A percentile compares a stretch with the other conserved stretches of the same genome.
These are phyloP conservation scores for Kodamaea sp. DNA, from an alignment of 1,139 yeast species.

Conservation along the genomic window DNA sequence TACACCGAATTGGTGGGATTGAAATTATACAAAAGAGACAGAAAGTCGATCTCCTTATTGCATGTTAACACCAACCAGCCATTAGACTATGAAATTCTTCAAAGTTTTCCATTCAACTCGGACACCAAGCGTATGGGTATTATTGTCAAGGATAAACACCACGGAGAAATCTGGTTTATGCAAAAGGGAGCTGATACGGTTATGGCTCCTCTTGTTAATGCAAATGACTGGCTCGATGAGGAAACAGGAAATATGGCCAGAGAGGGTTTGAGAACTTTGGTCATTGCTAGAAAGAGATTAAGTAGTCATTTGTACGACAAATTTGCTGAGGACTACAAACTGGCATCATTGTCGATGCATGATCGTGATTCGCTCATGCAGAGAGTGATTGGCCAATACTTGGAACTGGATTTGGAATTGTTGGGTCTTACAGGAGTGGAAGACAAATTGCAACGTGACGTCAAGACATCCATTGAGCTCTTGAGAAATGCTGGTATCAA, in stretches of 20 bases:
- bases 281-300: constrained; percentile 79
- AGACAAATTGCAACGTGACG: constrained; percentile 88
- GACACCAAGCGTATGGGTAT: constrained; percentile 98
- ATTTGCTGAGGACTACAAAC: constrained; percentile 63
- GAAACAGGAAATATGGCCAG: constrained; percentile 98
- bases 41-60: constrained; percentile 66
- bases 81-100: constrained; percentile 65
- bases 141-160: constrained; percentile 61
- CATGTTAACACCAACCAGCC: constrained; percentile 61
- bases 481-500: constrained; percentile 94
- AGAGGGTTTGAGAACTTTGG: constrained; percentile 94
- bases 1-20: constrained; percentile 88
- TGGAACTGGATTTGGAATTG: constrained; percentile 84
- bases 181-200: constrained; percentile 97
- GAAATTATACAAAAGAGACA: constrained; percentile 75
- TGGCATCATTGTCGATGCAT: constrained; percentile 76
- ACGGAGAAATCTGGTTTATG: constrained; percentile 77
- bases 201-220: constrained; percentile 80
- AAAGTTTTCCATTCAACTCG: constrained; percentile 90
- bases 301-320: constrained; percentile 54
- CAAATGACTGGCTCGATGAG: constrained; percentile 95
- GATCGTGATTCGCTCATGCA: constrained; percentile 78
- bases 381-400: constrained; percentile 60
- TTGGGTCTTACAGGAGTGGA: constrained; percentile 97
- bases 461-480: constrained; percentile 87